A percentile compares a stretch with the other conserved stretches of the same genome.
Conservation (phyloP, 2,329 filamentous ascomycete genomes). For the Westerdykella sp. region DNA sequence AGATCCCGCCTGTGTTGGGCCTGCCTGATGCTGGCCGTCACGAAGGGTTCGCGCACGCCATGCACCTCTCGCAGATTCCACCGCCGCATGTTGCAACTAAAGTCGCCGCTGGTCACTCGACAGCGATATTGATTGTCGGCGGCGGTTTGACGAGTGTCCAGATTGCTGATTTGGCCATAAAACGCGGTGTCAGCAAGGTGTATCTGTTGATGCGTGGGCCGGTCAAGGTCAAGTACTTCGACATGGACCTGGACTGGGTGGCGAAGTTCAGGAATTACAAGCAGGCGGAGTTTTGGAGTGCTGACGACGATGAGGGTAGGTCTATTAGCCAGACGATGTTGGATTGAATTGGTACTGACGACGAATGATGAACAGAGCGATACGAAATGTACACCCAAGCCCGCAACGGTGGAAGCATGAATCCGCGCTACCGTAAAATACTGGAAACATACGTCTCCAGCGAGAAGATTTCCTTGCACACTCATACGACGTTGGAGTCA, state of each 20-base stretch:
- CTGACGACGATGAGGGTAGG: slow-evolving; percentile 58
- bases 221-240: slow-evolving; percentile 66
- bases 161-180: slow-evolving; percentile 60
- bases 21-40: slow-evolving; percentile 29
- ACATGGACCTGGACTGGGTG: slow-evolving; percentile 71
- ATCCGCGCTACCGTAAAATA: slow-evolving; percentile 60
- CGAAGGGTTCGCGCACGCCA: slow-evolving; percentile 57
- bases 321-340: background rate
- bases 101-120: slow-evolving; percentile 43
- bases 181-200: slow-evolving; percentile 59
- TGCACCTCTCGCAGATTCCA: slow-evolving; percentile 57
- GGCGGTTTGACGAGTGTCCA: slow-evolving; percentile 74
- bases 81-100: slow-evolving; percentile 48
- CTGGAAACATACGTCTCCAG: slow-evolving; percentile 54
- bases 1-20: slow-evolving; percentile 44
- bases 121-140: slow-evolving; percentile 64
- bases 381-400: slow-evolving; percentile 60
- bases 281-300: slow-evolving; percentile 70
- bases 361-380: slow-evolving; percentile 45
- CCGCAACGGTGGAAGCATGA: slow-evolving; percentile 71
- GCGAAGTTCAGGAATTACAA: slow-evolving; percentile 75
- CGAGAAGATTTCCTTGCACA: slow-evolving; percentile 51
- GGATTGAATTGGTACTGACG: no score
- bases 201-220: slow-evolving; percentile 62
- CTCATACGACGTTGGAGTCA: slow-evolving; percentile 49